These are phyloP conservation scores for Falciphora oryzae DNA, from an alignment of 2,329 filamentous ascomycete species.

Conservation along the genomic window DNA sequence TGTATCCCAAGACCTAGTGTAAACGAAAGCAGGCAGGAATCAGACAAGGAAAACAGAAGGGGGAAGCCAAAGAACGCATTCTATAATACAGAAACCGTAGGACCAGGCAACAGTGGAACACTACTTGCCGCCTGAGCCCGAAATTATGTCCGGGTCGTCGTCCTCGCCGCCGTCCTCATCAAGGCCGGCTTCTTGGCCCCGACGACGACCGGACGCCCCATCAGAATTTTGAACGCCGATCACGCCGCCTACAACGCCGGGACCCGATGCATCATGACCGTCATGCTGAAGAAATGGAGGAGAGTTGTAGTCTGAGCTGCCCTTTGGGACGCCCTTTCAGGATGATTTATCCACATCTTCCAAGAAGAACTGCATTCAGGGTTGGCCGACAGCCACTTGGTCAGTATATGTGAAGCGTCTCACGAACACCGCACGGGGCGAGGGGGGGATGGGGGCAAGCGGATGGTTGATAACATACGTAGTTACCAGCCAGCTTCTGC, in stretches of 20 bases:
- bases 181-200: conserved; percentile 28
- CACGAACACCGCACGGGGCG: background rate
- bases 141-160: conserved; percentile 57
- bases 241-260: conserved; percentile 39
- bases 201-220: conserved; percentile 22
- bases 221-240: conserved; percentile 37
- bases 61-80: background rate
- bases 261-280: conserved; percentile 32
- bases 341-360: conserved; percentile 61
- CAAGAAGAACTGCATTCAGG: conserved; percentile 71
- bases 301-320: conserved; percentile 25
- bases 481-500: conserved; percentile 91
- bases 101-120: conserved; percentile 59
- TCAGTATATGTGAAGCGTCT: conserved; percentile 10
- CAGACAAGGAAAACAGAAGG: background rate
- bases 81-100: conserved; percentile 30
- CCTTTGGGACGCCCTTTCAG: conserved; percentile 56
- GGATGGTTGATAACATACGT: conserved; percentile 50
- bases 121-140: conserved; percentile 51
- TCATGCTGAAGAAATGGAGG: conserved; percentile 29
- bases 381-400: background rate
- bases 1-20: background rate
- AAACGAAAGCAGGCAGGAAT: background rate
- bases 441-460: background rate
- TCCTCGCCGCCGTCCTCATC: conserved; percentile 50